These are phyloP conservation scores for Adansonia rubrostipa DNA, from an alignment of 441 rosid species.

Conservation along the genomic window DNA sequence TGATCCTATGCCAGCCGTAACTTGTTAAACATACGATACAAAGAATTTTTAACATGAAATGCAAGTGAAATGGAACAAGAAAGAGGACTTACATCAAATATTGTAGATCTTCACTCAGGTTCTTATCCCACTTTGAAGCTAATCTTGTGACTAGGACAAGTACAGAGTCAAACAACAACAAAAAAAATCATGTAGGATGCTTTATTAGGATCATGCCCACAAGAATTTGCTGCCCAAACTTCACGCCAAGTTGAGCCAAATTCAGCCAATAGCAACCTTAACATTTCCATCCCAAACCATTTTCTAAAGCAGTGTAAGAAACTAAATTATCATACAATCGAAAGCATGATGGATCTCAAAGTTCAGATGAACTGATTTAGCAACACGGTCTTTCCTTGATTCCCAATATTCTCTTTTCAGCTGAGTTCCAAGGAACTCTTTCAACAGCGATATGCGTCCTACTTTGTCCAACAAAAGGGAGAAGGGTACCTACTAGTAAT, in stretches of 20 bases:
- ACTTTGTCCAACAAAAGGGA: conserved; percentile 10
- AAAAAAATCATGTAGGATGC: background rate
- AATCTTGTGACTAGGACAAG: no score
- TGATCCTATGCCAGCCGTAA: no score
- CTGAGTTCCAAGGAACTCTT: background rate
- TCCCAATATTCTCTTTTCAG: background rate
- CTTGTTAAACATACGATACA: no score
- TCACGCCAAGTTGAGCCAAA: background rate
- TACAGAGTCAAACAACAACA: background rate
- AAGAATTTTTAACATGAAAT: no score
- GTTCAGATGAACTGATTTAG: background rate
- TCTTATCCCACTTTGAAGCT: background rate
- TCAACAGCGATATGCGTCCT: background rate
- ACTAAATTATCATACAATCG: background rate
- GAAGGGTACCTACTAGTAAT: background rate
- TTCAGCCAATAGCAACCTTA: background rate
- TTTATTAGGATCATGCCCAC: background rate
- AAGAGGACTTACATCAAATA: conserved; percentile 6
- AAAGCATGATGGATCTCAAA: background rate
- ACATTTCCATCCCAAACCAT: background rate
- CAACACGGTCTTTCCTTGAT: background rate
- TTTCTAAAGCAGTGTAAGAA: background rate
- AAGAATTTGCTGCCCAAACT: background rate
- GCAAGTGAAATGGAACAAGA: background rate
- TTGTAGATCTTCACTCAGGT: background rate